Conservation (phyloP, 371 early-diverging fungal species). For the Lichtheimia ramosa region DNA sequence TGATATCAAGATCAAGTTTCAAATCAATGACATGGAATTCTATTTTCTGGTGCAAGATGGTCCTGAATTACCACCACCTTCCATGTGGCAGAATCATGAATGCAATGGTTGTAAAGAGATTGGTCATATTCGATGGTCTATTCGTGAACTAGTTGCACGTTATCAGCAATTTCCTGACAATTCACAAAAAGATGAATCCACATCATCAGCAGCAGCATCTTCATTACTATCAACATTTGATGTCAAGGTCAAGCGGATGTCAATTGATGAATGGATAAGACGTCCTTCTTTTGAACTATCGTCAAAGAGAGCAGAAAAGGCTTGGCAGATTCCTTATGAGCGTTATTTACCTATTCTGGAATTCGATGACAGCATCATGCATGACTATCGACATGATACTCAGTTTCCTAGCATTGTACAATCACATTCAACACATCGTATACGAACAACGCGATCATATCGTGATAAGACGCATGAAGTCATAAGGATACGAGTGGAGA, state of each 20-base stretch:
- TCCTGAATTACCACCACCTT: constrained; percentile 10
- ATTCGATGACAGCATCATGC: constrained; percentile 28
- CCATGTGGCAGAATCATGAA: constrained; percentile 27
- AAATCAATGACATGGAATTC: constrained; percentile 37
- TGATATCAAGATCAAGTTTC: constrained; percentile 45
- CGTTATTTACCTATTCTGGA: constrained; percentile 35
- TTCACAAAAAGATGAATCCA: not conserved
- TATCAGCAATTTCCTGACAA: constrained; percentile 30
- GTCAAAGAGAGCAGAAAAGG: not conserved
- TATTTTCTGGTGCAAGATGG: constrained; percentile 48
- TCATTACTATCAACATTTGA: constrained; percentile 22
- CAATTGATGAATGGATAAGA: constrained; percentile 34
- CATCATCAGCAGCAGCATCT: constrained; percentile 10
- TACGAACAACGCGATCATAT: not conserved
- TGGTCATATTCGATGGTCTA: constrained; percentile 46
- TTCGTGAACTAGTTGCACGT: constrained; percentile 36
- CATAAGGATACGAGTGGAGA: constrained; percentile 28
- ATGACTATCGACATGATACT: constrained; percentile 20
- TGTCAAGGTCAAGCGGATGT: constrained; percentile 12
- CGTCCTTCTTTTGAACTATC: not conserved
- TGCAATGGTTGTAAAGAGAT: constrained; percentile 12
- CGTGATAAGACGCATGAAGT: constrained; percentile 4
- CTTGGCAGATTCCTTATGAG: constrained; percentile 20
- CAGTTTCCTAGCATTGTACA: constrained; percentile 19
- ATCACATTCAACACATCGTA: not conserved